Conservation (phyloP, 2,329 filamentous ascomycete species). For the Paecilomyces sp. region DNA sequence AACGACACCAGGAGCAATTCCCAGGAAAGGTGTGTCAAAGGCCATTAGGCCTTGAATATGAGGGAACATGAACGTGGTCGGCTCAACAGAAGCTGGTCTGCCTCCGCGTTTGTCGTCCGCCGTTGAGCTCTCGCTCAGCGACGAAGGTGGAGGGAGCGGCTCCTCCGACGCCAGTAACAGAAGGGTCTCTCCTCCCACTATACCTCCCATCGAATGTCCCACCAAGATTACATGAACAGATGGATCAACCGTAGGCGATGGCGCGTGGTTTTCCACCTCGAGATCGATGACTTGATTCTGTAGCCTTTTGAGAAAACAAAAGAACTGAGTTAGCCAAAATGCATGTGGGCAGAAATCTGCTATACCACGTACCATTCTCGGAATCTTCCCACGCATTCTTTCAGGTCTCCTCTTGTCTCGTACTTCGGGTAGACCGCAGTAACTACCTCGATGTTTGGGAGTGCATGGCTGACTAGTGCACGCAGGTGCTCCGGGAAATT, state of each 20-base stretch:
- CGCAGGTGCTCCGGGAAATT: constrained; percentile 39
- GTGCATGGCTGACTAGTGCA: constrained; percentile 32
- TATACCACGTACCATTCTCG: constrained; percentile 39
- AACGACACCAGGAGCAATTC: constrained; percentile 43
- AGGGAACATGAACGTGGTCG: constrained; percentile 70
- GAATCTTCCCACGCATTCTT: constrained; percentile 38
- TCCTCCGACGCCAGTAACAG: constrained; percentile 66
- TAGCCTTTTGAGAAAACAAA: constrained; percentile 51
- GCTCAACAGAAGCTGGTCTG: constrained; percentile 16
- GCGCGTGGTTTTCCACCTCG: constrained; percentile 73
- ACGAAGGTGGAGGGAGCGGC: constrained; percentile 33
- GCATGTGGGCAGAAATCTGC: background rate
- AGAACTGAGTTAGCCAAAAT: background rate
- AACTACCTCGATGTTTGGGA: constrained; percentile 35
- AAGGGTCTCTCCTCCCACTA: constrained; percentile 84
- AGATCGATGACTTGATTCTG: constrained; percentile 90
- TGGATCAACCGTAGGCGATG: constrained; percentile 78
- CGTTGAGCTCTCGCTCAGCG: constrained; percentile 11
- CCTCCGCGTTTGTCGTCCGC: constrained; percentile 5
- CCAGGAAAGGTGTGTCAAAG: constrained; percentile 82
- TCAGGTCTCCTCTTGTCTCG: constrained; percentile 42
- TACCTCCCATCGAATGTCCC: constrained; percentile 88
- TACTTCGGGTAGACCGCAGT: constrained; percentile 43
- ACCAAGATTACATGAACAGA: constrained; percentile 75
- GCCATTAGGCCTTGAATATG: constrained; percentile 85